phyloP scores from a whole-genome alignment of 2,329 filamentous ascomycete genomes.

The Paraphoma chrysanthemicola region DNA sequence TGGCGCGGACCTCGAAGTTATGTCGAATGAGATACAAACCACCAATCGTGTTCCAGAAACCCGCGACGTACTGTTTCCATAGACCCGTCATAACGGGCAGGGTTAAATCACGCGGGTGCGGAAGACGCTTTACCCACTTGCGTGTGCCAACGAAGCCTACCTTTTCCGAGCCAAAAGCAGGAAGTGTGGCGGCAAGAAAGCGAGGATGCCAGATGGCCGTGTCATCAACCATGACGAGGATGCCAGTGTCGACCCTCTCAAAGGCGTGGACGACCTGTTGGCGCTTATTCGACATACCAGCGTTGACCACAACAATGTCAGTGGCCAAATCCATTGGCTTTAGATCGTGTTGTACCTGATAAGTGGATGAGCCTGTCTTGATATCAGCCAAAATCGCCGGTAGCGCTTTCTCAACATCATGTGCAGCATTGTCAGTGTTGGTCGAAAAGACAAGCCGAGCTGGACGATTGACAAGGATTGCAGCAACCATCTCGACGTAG shows the following conservation, averaged over 20 bases:
- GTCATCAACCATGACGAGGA: constrained; percentile 26
- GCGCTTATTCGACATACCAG: constrained; percentile 27
- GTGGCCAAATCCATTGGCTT: background rate
- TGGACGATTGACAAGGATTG: constrained; percentile 21
- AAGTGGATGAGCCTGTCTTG: constrained; percentile 6
- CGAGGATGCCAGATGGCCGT: constrained; percentile 24
- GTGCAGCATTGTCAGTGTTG: constrained; percentile 4
- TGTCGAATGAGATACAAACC: constrained; percentile 40
- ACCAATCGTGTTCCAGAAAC: constrained; percentile 32
- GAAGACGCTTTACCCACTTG: constrained; percentile 29
- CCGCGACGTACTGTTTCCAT: constrained; percentile 13
- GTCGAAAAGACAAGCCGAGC: constrained; percentile 24
- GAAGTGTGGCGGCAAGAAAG: constrained; percentile 20
- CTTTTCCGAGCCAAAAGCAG: constrained; percentile 20
- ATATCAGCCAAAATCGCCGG: background rate
- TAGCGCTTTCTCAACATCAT: constrained; percentile 5
- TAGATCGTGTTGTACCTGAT: constrained; percentile 13
- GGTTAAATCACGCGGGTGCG: background rate
- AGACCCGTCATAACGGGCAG: background rate
- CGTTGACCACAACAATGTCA: constrained; percentile 10
- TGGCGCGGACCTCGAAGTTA: constrained; percentile 42
- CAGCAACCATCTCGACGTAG: constrained; percentile 13
- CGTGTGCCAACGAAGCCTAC: constrained; percentile 32
- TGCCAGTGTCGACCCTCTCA: constrained; percentile 7
- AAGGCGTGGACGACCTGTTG: constrained; percentile 19